These are phyloP conservation scores for Primulina eburnea DNA, from an alignment of 257 asterid species.

Conservation along the genomic window DNA sequence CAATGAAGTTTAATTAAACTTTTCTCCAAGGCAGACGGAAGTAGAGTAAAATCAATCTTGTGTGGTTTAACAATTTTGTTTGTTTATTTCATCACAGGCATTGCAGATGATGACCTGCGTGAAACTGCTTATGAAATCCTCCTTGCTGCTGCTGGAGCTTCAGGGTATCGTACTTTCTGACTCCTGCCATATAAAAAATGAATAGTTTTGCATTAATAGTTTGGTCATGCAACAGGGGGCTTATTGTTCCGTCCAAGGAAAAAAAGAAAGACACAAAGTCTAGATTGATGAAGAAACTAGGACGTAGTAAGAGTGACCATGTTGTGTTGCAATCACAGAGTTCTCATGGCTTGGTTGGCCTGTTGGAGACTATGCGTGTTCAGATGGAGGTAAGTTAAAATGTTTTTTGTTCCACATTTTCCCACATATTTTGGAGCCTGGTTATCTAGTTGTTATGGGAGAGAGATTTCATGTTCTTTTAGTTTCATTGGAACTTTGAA, in stretches of 20 bases:
- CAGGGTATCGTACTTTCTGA: slow-evolving; percentile 58
- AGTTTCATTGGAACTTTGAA: slow-evolving; percentile 12
- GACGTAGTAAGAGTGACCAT: slow-evolving; percentile 72
- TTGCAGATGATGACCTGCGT: slow-evolving; percentile 84
- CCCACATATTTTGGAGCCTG: slow-evolving; percentile 11
- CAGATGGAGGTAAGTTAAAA: slow-evolving; percentile 84
- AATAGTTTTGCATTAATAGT: slow-evolving; percentile 21
- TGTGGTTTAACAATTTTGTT: background rate
- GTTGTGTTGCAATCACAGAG: slow-evolving; percentile 52
- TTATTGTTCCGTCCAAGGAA: slow-evolving; percentile 87
- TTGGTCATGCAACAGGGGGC: slow-evolving; percentile 60
- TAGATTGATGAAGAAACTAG: slow-evolving; percentile 80
- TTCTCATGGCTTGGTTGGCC: slow-evolving; percentile 78
- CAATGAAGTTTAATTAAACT: background rate
- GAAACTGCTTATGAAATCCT: slow-evolving; percentile 95
- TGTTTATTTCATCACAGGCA: slow-evolving; percentile 45
- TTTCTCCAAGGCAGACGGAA: slow-evolving; percentile 9
- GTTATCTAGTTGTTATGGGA: background rate
- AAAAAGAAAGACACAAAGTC: slow-evolving; percentile 82
- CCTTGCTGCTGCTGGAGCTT: slow-evolving; percentile 98
- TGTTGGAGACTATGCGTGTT: slow-evolving; percentile 95
- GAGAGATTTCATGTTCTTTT: slow-evolving; percentile 1
- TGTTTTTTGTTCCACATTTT: slow-evolving; percentile 17
- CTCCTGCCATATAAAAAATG: slow-evolving; percentile 21
- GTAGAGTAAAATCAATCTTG: background rate